Evolutionary conservation across 352 stramenopile genomes (phyloP), one percentile per base, ranked within the genome.

Genomic region (Saprolegnia parasitica): DNA sequence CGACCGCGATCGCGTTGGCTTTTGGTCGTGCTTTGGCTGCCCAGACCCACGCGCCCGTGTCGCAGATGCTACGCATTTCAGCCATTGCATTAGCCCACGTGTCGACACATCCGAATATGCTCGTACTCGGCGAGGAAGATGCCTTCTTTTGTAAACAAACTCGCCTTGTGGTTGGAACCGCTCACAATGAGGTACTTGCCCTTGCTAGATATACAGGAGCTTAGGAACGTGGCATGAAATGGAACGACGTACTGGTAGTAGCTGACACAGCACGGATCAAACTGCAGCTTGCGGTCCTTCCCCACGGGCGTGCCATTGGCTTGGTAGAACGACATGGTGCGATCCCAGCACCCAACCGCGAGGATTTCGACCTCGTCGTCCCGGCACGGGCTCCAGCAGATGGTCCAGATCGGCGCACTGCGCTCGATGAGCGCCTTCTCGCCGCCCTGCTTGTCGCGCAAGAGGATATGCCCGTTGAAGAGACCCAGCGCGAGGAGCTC

Each of bases 331-430:
- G 83, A 90, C 32, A 98, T 77, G 29, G 90, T 96, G 65, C 93
- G 83, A 63, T 98, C 93, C 95, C 95, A 98, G 73, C 88, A 97
- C 10, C 95, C 95, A 8, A 98, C 86, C 0, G 91, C 91, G 2
- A 98, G 77, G 18, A 93, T 74, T 66, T 97, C 87, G 6, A 88
- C 77, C 46, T 88, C 86, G 39, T 96, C 87, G 37, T 96, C 87
- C 0, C 79, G 76, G 11, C 87, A 68, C 24, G 90, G 84, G 71
- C 81, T 94, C 89, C 90, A 98, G 18, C 76, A 78, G 26, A 98
- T 65, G 42, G 83, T 84, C 91, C 91, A 98, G 21, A 97, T 85
- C 0, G 91, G 91, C 0, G 78, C 87, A 0, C 81, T 75, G 8
- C 93, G 80, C 54, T 96, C 89, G 40, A 98, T 97, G 2, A 89